Percentiles rank a stretch among this genome's conserved stretches.
These are phyloP conservation scores for Colletotrichum phormii DNA, from an alignment of 2,329 filamentous ascomycete species.

Conservation along the genomic window DNA sequence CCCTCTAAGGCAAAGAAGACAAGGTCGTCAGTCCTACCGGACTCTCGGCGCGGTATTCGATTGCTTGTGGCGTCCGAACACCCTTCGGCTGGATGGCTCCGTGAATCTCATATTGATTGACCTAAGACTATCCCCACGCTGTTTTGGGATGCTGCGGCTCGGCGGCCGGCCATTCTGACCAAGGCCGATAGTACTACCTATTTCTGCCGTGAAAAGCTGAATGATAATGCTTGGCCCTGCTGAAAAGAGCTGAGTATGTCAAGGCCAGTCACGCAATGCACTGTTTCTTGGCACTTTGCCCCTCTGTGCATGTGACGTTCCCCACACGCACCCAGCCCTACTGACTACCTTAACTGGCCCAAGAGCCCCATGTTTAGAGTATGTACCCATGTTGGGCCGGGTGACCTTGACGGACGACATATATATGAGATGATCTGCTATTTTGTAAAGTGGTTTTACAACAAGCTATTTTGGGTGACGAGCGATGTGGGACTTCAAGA, in stretches of 20 bases:
- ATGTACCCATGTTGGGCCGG: background rate
- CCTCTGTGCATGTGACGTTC: background rate
- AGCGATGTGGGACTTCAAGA: background rate
- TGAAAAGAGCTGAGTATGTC: background rate
- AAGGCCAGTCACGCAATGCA: background rate
- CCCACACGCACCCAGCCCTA: constrained; percentile 4
- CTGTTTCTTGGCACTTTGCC: constrained; percentile 2
- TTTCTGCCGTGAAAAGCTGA: too few species aligned
- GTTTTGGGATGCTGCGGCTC: background rate
- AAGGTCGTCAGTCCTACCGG: background rate
- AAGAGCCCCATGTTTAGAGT: background rate
- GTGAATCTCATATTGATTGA: background rate
- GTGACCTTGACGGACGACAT: background rate
- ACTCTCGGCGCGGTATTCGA: background rate
- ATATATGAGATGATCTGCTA: background rate
- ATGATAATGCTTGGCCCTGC: background rate
- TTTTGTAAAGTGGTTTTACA: background rate
- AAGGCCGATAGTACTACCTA: background rate
- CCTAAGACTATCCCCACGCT: background rate
- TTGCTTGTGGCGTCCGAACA: background rate
- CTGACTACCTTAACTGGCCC: background rate
- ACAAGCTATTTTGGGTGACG: background rate
- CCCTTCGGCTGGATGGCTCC: background rate
- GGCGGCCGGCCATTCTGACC: background rate
- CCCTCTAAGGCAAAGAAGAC: background rate